Base-by-base conservation (phyloP, 2,329 filamentous ascomycete species). In the Xylaria sp. region DNA sequence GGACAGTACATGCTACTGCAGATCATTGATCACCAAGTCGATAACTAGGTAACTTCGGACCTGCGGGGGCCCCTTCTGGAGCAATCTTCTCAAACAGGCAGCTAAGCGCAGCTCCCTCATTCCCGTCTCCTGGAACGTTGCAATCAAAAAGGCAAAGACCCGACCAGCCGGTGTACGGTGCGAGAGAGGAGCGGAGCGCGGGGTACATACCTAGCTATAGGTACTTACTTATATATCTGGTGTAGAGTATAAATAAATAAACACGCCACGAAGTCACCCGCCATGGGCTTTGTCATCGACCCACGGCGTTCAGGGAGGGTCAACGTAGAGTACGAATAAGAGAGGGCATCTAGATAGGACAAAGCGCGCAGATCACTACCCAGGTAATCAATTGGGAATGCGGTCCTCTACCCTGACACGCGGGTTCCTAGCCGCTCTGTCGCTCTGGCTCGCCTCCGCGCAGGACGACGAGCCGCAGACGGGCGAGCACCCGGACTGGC, bases 401-500 rank as follows among this genome's bases (percentile, higher is more conserved):
- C 44, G 36, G 22, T 33, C 49, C 22, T 44, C 27, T 42, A 49
- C 17, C 10, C 22, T 51, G 6, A n/a, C 29, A 1, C 50, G 55
- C 59, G 55, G 62, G 54, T 7, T 55, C 1, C 27, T 66, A 1
- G 50, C 63, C 50, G 66, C 55, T 5, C 44, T 61, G 0, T 38
- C 44, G 11, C 31, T 47, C 11, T 42, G 47, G 2, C 7, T 22
- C 11, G 60, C 42, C 3, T 33, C 33, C 27, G 72, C 73, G 0
- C 72, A 74, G 25, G 70, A 69, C n/a, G 66, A 70, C 15, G 66
- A 70, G 44, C 70, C 81, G 1, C 65, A 75, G n/a, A 72, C 81
- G 1, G 81, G 81, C 1, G 73, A 79, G 13, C 78, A 83, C 65
- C 73, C 79, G 0, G 81, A 81, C 53, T 82, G 80, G 81, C 79